A percentile compares a stretch with the other conserved stretches of the same genome.
Evolutionary conservation across 2,329 filamentous ascomycete species (phyloP).

Genomic region (Talaromyces sp.): DNA sequence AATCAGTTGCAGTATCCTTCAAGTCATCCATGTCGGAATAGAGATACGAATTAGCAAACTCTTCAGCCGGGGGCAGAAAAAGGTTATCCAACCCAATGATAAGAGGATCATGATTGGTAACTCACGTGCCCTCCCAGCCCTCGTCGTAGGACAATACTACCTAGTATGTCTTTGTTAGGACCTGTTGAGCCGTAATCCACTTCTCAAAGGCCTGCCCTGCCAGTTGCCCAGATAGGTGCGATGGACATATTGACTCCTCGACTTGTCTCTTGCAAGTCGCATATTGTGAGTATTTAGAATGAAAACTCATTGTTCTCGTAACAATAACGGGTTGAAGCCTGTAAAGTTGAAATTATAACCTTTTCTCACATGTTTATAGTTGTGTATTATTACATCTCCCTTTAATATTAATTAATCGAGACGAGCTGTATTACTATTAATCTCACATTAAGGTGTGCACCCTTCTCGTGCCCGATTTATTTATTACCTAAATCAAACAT

Average conservation of each 20-base stretch:
- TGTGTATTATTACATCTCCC: no score
- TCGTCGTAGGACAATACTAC: not conserved
- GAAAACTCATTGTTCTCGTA: no score
- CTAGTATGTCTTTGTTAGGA: not conserved
- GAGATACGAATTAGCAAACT: not conserved
- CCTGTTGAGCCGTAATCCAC: not conserved
- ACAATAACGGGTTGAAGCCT: not conserved
- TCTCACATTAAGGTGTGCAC: no score
- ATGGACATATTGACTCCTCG: not conserved
- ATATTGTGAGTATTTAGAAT: no score
- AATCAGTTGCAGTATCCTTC: not conserved
- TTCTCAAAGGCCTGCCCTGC: not conserved
- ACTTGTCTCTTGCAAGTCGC: not conserved
- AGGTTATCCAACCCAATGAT: constrained; percentile 4
- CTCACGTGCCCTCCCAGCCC: not conserved
- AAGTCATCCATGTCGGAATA: not conserved
- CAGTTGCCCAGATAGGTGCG: not conserved
- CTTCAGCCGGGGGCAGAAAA: constrained; percentile 3
- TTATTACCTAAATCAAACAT: no score
- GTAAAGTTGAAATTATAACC: not conserved
- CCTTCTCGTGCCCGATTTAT: no score
- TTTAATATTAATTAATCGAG: not conserved
- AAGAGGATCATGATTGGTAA: not conserved
- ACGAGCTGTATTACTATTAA: no score
- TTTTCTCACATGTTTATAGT: no score